These are phyloP conservation scores for Gliomastix tumulicola DNA, from an alignment of 2,329 filamentous ascomycete genomes.

Conservation along the genomic window DNA sequence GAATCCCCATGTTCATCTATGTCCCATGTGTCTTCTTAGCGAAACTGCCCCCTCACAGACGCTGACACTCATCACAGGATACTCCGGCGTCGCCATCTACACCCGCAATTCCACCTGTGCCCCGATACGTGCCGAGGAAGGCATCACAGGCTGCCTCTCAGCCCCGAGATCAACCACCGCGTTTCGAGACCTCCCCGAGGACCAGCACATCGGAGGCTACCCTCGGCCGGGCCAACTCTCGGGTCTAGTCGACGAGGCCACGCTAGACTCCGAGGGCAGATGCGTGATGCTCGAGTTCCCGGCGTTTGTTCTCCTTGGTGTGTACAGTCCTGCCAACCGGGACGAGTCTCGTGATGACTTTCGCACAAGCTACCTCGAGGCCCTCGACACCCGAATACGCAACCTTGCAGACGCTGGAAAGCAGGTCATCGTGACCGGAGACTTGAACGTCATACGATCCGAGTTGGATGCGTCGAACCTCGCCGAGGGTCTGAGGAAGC, in stretches of 20 bases:
- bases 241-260: constrained; percentile 56
- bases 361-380: constrained; percentile 69
- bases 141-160: constrained; percentile 75
- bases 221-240: constrained; percentile 62
- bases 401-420: constrained; percentile 79
- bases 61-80: constrained; percentile 48
- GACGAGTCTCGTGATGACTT: constrained; percentile 81
- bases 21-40: no score
- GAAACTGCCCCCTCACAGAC: background rate
- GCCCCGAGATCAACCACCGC: constrained; percentile 62
- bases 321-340: constrained; percentile 85
- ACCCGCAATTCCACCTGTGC: constrained; percentile 80
- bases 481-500: constrained; percentile 64
- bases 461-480: constrained; percentile 72
- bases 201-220: constrained; percentile 84
- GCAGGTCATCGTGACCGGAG: constrained; percentile 76
- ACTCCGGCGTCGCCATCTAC: constrained; percentile 93
- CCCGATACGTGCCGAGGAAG: constrained; percentile 87
- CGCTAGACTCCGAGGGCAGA: constrained; percentile 83
- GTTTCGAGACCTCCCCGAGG: constrained; percentile 67
- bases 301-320: constrained; percentile 86
- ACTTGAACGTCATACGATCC: constrained; percentile 71
- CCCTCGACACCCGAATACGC: constrained; percentile 75
- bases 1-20: no score
- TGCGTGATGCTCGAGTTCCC: constrained; percentile 90